Conservation (phyloP, 768 basidiomycete species). For the Russula griseocarnosa region DNA sequence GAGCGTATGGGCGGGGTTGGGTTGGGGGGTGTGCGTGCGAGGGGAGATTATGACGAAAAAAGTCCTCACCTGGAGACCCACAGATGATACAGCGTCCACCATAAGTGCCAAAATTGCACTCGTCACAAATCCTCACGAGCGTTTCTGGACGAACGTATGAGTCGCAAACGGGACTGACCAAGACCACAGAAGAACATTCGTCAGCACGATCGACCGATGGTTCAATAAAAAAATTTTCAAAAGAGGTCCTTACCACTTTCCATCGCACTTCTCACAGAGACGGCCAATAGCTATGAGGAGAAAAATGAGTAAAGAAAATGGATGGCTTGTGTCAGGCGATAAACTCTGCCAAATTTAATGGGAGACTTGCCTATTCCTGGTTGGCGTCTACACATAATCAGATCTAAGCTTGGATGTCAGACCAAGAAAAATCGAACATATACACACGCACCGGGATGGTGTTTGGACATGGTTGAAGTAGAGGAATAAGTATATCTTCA, state of each 20-base stretch:
- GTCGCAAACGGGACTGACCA: conserved; percentile 88
- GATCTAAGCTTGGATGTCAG: conserved; percentile 48
- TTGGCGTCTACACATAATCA: conserved; percentile 98
- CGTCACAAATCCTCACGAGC: conserved; percentile 96
- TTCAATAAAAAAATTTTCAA: too few species aligned
- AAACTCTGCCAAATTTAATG: too few species aligned
- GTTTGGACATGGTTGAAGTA: conserved; percentile 35
- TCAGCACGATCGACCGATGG: background rate
- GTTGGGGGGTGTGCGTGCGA: background rate
- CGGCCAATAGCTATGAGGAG: conserved; percentile 79
- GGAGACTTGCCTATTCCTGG: conserved; percentile 81
- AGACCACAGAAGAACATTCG: background rate
- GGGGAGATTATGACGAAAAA: background rate
- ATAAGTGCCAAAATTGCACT: conserved; percentile 98
- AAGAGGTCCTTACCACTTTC: conserved; percentile 79
- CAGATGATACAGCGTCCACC: conserved; percentile 98
- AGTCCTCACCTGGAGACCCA: conserved; percentile 73
- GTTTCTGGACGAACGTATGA: conserved; percentile 99
- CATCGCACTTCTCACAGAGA: conserved; percentile 98
- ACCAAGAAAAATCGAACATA: background rate
- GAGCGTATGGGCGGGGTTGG: background rate
- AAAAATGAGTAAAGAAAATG: background rate
- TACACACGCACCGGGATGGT: conserved; percentile 37
- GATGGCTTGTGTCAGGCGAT: conserved; percentile 13
- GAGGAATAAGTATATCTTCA: background rate